phyloP scores from a whole-genome alignment of 1,284 basidiomycete genomes.

The Coniferiporia sulphurascens region DNA sequence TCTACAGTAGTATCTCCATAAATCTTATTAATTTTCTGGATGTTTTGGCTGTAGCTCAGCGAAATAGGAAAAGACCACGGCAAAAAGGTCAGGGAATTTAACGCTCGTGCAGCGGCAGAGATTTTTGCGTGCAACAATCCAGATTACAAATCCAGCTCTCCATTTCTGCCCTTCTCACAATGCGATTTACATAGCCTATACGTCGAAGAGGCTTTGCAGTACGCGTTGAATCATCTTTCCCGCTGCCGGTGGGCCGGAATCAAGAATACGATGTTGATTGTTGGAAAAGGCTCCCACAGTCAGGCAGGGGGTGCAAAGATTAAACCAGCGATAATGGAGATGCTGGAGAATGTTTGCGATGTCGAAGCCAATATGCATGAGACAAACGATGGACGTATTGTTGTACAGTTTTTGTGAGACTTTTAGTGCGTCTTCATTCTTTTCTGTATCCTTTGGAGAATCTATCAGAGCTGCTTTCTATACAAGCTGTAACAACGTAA shows the following conservation, averaged over 20 bases:
- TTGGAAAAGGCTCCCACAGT: conserved; percentile 16
- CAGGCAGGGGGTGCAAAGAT: conserved; percentile 15
- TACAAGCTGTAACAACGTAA: too few relatives aligned
- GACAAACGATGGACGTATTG: conserved; percentile 16
- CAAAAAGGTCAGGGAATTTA: conserved; percentile 9
- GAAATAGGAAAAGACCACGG: conserved; percentile 14
- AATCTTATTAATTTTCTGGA: too few relatives aligned
- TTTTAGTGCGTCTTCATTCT: too few relatives aligned
- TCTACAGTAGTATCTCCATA: not conserved
- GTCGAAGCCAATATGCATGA: conserved; percentile 11
- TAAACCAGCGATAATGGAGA: conserved; percentile 14
- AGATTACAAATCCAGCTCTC: not conserved
- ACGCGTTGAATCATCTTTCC: conserved; percentile 9
- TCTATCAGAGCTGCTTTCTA: too few relatives aligned
- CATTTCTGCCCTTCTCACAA: not conserved
- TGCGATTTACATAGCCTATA: conserved; percentile 18
- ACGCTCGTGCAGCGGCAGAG: conserved; percentile 10
- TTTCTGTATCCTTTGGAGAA: too few relatives aligned
- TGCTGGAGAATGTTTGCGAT: conserved; percentile 2
- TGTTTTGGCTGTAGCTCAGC: not conserved
- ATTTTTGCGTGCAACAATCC: conserved; percentile 13
- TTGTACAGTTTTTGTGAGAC: conserved; percentile 3
- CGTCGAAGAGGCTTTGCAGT: conserved; percentile 15
- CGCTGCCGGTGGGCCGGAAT: conserved; percentile 7
- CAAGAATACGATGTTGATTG: conserved; percentile 17